Percentiles rank a stretch among this genome's conserved stretches.
These are phyloP conservation scores for Arachnomyces sp. DNA, from an alignment of 2,329 filamentous ascomycete species.

Conservation along the genomic window DNA sequence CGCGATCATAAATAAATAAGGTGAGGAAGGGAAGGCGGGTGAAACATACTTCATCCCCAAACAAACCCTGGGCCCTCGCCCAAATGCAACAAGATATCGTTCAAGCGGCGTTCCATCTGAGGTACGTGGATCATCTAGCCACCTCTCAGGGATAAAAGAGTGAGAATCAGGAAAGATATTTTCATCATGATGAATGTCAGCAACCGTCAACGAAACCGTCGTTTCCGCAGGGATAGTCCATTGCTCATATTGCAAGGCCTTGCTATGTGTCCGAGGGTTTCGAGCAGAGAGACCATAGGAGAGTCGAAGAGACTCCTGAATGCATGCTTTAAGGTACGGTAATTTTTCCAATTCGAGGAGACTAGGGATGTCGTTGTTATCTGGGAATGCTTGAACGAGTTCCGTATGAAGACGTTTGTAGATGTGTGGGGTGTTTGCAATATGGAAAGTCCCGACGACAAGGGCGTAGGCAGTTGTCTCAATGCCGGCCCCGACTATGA, in stretches of 20 bases:
- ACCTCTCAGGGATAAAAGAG: constrained; percentile 22
- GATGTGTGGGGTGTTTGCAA: constrained; percentile 16
- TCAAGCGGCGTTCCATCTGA: constrained; percentile 11
- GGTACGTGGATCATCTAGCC: constrained; percentile 16
- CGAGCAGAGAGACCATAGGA: constrained; percentile 15
- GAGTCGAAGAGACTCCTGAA: constrained; percentile 8
- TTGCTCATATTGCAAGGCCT: constrained; percentile 9
- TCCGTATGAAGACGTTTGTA: constrained; percentile 16
- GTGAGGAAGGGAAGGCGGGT: constrained; percentile 2
- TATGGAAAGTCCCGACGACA: constrained; percentile 20
- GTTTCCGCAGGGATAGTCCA: constrained; percentile 14
- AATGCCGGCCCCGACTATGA: constrained; percentile 21
- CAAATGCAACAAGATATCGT: constrained; percentile 28
- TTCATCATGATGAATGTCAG: constrained; percentile 17
- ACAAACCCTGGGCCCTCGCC: constrained; percentile 35
- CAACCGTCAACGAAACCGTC: constrained; percentile 17
- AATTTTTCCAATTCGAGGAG: constrained; percentile 4
- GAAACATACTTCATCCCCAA: constrained; percentile 32
- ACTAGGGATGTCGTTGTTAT: constrained; percentile 7
- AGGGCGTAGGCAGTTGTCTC: constrained; percentile 21
- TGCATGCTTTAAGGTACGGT: constrained; percentile 8
- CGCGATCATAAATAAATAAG: not conserved
- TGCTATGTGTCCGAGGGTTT: constrained; percentile 11
- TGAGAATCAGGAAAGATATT: constrained; percentile 21
- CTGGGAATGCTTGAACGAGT: constrained; percentile 16